Conservation (phyloP, 148 eudicot species). For the Cornus florida region DNA sequence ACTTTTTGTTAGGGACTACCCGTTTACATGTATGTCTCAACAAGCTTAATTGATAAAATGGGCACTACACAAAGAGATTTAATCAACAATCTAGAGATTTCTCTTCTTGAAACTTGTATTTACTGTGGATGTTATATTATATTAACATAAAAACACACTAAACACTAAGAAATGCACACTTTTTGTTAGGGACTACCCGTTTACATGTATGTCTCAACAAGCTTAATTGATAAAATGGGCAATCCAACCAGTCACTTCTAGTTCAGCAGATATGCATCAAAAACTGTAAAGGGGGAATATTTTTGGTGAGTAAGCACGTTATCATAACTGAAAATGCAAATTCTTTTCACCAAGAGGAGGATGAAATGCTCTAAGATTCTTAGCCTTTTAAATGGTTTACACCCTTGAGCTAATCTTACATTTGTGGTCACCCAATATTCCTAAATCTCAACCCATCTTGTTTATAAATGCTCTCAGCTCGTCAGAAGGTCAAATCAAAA, state of each 20-base stretch:
- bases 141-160: no score
- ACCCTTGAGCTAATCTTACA: neutral
- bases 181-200: no score
- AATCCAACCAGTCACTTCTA: no score
- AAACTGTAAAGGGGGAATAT: no score
- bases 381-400: neutral
- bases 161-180: no score
- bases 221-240: neutral
- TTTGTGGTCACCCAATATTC: neutral
- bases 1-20: no score
- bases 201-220: no score
- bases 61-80: neutral
- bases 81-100: no score
- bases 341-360: neutral
- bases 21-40: no score
- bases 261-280: neutral
- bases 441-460: neutral
- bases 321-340: neutral
- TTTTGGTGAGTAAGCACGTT: neutral
- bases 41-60: no score
- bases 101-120: no score
- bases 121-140: no score
- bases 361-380: neutral
- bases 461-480: neutral
- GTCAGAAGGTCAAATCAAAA: neutral